Evolutionary conservation across 345 rosid genomes (phyloP).

Genomic region (Ricinus communis): DNA sequence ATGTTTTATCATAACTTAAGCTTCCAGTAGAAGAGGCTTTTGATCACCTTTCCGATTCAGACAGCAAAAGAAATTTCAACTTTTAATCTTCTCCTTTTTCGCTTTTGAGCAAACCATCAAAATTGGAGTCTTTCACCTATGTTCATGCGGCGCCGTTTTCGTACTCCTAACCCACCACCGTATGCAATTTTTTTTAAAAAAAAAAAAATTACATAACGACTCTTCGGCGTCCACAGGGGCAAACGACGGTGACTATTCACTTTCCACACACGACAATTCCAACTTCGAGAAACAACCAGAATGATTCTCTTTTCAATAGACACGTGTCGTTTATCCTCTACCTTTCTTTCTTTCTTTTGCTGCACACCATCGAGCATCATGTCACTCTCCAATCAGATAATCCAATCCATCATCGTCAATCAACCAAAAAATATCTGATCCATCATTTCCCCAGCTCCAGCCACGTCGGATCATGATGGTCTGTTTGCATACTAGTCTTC

Average conservation of each 20-base stretch:
- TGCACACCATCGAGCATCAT: background rate
- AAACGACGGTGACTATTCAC: background rate
- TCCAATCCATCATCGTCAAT: no score
- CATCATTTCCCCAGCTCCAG: constrained; percentile 58
- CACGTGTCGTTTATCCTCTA: constrained; percentile 12
- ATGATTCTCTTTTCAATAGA: background rate
- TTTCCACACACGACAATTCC: background rate
- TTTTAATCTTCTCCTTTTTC: no score
- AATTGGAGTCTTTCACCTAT: no score
- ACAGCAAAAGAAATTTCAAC: no score
- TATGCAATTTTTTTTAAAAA: no score
- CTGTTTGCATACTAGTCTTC: constrained; percentile 22
- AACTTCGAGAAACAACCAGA: background rate
- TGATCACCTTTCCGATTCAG: no score
- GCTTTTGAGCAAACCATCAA: no score
- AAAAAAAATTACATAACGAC: background rate
- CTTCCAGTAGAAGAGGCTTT: no score
- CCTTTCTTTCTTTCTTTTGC: background rate
- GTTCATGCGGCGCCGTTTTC: background rate
- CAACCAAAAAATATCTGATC: no score
- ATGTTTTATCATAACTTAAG: no score
- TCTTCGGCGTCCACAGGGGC: background rate
- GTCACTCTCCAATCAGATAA: background rate
- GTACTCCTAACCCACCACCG: background rate
- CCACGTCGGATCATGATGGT: constrained; percentile 47